Percentiles rank a stretch among this genome's conserved stretches.
Evolutionary conservation across 192 early-diverging fungal species (phyloP).

Genomic region (Entomortierella lignicola): DNA sequence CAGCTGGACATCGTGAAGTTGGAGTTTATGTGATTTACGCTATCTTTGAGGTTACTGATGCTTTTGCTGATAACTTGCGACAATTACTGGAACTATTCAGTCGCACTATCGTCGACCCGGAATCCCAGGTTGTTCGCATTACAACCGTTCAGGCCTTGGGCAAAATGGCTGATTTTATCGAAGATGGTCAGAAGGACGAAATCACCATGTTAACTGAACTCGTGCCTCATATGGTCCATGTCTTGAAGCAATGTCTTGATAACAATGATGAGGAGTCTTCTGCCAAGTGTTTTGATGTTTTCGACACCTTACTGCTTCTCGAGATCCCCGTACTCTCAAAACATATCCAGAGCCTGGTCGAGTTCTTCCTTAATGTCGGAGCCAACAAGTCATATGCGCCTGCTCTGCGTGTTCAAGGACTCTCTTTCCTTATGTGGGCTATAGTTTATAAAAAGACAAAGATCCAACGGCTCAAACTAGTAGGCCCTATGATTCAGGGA

Average conservation of each 20-base stretch:
- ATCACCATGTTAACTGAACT: slow-evolving; percentile 80
- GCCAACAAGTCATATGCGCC: slow-evolving; percentile 76
- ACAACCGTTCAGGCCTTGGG: slow-evolving; percentile 84
- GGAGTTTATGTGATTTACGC: slow-evolving; percentile 89
- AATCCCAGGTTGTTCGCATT: slow-evolving; percentile 82
- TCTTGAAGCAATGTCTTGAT: slow-evolving; percentile 82
- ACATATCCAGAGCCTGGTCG: slow-evolving; percentile 82
- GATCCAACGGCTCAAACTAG: slow-evolving; percentile 86
- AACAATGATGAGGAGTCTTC: slow-evolving; percentile 81
- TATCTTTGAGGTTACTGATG: slow-evolving; percentile 87
- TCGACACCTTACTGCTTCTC: slow-evolving; percentile 83
- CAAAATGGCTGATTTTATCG: slow-evolving; percentile 86
- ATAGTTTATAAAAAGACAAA: slow-evolving; percentile 86
- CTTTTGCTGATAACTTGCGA: slow-evolving; percentile 67
- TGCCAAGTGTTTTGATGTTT: slow-evolving; percentile 86
- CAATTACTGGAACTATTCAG: slow-evolving; percentile 82
- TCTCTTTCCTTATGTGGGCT: slow-evolving; percentile 86
- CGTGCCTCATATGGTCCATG: slow-evolving; percentile 87
- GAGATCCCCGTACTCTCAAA: slow-evolving; percentile 84
- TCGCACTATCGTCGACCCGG: slow-evolving; percentile 81
- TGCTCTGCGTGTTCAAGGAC: slow-evolving; percentile 77
- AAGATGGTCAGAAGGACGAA: slow-evolving; percentile 72
- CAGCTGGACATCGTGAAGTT: slow-evolving; percentile 82
- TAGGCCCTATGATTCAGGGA: slow-evolving; percentile 79
- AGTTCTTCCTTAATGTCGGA: slow-evolving; percentile 83